These are phyloP conservation scores for Ceratobasidium papillatum DNA, from an alignment of 1,284 basidiomycete species.

Conservation along the genomic window DNA sequence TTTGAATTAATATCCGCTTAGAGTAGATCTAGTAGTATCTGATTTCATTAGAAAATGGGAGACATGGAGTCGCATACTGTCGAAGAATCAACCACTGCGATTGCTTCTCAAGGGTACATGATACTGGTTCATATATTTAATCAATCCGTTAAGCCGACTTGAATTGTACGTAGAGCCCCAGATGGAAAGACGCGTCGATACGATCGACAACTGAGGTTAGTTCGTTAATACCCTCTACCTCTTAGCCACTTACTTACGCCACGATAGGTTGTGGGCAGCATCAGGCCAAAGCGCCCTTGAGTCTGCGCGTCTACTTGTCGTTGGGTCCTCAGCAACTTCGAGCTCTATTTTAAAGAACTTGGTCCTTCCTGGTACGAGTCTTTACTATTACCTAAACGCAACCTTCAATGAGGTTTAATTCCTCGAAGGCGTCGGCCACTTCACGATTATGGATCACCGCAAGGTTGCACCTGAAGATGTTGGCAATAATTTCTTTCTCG, in stretches of 20 bases:
- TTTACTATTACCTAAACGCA: not conserved
- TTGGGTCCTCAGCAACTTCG: constrained; percentile 82
- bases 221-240: constrained; percentile 31
- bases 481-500: constrained; percentile 96
- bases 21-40: not conserved
- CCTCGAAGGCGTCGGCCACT: constrained; percentile 76
- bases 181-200: constrained; percentile 89
- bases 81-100: constrained; percentile 35
- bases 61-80: constrained; percentile 28
- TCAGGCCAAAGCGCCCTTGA: constrained; percentile 94
- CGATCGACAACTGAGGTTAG: constrained; percentile 88
- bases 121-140: not conserved
- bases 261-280: constrained; percentile 87
- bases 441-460: constrained; percentile 82
- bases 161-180: constrained; percentile 57
- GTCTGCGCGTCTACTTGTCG: constrained; percentile 79
- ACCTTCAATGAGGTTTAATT: not conserved
- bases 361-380: constrained; percentile 76
- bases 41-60: not conserved
- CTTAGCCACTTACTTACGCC: not conserved
- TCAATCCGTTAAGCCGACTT: not conserved
- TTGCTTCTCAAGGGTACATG: constrained; percentile 29
- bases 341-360: constrained; percentile 93
- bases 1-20: not conserved
- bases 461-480: constrained; percentile 77